A percentile compares a stretch with the other conserved stretches of the same genome.
These are phyloP conservation scores for Stagonosporopsis vannaccii DNA, from an alignment of 2,329 filamentous ascomycete genomes.

Conservation along the genomic window DNA sequence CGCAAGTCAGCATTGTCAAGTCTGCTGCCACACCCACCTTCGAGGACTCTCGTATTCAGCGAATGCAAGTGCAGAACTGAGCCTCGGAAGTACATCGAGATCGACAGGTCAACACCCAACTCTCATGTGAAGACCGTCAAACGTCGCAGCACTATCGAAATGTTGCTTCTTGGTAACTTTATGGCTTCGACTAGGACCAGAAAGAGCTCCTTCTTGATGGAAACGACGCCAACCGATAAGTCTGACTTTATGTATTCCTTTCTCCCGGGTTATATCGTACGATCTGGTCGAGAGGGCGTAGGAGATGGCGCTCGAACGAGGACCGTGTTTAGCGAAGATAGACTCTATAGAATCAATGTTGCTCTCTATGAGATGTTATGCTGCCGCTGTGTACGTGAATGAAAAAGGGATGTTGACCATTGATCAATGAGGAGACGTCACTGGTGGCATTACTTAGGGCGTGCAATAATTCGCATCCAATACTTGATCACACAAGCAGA, in stretches of 20 bases:
- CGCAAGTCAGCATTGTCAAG: constrained; percentile 9
- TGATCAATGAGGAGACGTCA: too few species aligned
- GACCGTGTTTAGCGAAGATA: background rate
- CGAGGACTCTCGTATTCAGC: background rate
- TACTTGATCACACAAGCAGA: too few species aligned
- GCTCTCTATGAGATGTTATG: too few species aligned
- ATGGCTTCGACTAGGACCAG: too few species aligned
- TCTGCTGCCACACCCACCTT: constrained; percentile 9
- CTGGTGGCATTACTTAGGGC: too few species aligned
- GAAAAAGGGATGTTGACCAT: too few species aligned
- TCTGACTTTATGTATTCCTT: background rate
- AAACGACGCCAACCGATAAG: background rate
- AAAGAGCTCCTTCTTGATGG: background rate
- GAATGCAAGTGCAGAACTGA: background rate
- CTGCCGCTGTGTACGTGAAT: too few species aligned
- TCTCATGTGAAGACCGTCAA: constrained; percentile 11
- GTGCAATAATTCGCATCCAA: too few species aligned
- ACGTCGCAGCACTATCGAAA: constrained; percentile 6
- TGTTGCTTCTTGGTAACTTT: background rate
- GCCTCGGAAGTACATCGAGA: constrained; percentile 11
- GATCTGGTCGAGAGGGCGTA: background rate
- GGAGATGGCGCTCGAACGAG: background rate
- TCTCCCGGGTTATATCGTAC: background rate
- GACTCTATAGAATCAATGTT: too few species aligned
- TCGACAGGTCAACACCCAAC: background rate